Percentiles rank a stretch among this genome's conserved stretches.
These are phyloP conservation scores for Nepenthes alata DNA, from an alignment of 179 eudicot genomes.

Conservation along the genomic window DNA sequence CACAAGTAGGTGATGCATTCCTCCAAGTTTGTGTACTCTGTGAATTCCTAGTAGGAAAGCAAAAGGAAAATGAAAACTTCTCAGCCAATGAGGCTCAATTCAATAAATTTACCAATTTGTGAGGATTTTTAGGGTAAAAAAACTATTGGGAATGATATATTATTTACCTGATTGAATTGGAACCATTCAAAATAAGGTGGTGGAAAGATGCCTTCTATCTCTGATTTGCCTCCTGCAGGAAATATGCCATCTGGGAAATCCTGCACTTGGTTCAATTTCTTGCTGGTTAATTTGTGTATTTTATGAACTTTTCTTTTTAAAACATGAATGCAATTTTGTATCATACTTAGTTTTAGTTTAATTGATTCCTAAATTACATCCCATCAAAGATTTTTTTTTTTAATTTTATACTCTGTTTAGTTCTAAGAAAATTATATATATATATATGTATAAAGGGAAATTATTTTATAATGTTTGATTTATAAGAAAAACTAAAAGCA, in stretches of 20 bases:
- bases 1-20: slow-evolving; percentile 60
- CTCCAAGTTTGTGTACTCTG: slow-evolving; percentile 66
- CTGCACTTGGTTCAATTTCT: slow-evolving; percentile 16
- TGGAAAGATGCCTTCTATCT: slow-evolving; percentile 67
- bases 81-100: not conserved
- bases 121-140: no score
- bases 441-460: no score
- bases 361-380: no score
- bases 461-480: no score
- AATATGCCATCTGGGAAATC: slow-evolving; percentile 64
- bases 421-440: no score
- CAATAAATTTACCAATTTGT: no score
- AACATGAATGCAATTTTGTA: no score
- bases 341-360: no score
- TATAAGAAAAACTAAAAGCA: no score
- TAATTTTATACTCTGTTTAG: no score
- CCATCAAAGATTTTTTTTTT: no score
- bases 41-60: slow-evolving; percentile 40
- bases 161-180: slow-evolving; percentile 52
- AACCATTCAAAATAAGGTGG: slow-evolving; percentile 92
- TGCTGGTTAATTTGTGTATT: not conserved
- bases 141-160: not conserved
- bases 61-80: not conserved
- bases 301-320: not conserved
- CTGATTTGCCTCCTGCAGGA: slow-evolving; percentile 73